Evolutionary conservation across 1,284 basidiomycete genomes (phyloP), one percentile per base, ranked within the genome.

Genomic region (Rhodofomes roseus): DNA sequence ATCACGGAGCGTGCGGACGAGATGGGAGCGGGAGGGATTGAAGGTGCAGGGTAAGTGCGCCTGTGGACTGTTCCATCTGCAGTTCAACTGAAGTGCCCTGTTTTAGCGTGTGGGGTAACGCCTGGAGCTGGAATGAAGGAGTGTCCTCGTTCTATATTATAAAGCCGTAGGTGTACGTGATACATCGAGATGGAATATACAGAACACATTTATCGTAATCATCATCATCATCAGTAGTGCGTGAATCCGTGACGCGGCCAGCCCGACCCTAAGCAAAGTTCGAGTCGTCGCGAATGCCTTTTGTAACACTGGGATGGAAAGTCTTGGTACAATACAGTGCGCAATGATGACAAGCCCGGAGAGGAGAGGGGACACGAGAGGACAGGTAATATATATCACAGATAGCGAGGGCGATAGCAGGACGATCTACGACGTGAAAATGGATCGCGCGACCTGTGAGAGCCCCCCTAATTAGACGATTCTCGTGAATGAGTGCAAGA

Each of bases 301-400:
- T 73, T 73, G 68, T 68, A 68, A 72, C 68, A 71, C 74, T 80
- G 79, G 76, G 79, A 79, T 73, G 76, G 73, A 72, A 73, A 69
- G 77, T 82, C 81, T 80, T 85, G 83, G 79, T 89, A 89, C 86
- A 89, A 86, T 89, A 89, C 87, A 90, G 79, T 86, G 83, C 81
- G 82, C 72, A 68, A 70, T 73, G 70, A 71, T 66, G 72, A 73
- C 70, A 71, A 66, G 70, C 68, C 71, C 72, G 71, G 66, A 64
- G 59, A 69, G 69, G 70, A 68, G 66, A 63, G 59, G 59, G 57
- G 57, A 54, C 51, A 40, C 27, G 62, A 68, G 64, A 70, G 65
- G 65, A 71, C 74, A 69, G 64, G 66, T 73, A 72, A 84, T 82
- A 82, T 79, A 80, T 78, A 78, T 76, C 75, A 82, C 72, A 86